These are phyloP conservation scores for Leccinum disarticulatum DNA, from an alignment of 768 basidiomycete genomes.

Conservation along the genomic window DNA sequence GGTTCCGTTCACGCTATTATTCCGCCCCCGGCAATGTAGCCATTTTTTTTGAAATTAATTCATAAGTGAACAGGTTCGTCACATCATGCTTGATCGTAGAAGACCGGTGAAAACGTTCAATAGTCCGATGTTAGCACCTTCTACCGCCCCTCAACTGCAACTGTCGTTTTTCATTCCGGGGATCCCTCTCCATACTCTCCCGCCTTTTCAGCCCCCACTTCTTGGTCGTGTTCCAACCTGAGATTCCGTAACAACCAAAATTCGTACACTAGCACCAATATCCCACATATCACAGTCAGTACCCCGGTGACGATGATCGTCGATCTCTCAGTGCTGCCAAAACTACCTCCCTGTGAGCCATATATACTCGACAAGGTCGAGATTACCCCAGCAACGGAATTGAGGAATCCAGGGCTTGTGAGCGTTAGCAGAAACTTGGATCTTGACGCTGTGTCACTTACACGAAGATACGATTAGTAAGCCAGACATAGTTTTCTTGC, in stretches of 20 bases:
- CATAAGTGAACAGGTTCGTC: neutral
- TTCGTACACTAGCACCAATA: slow-evolving; percentile 41
- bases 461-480: slow-evolving; percentile 57
- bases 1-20: slow-evolving; percentile 1
- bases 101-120: neutral
- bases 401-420: slow-evolving; percentile 53
- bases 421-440: neutral
- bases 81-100: neutral
- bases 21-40: neutral
- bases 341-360: slow-evolving; percentile 46
- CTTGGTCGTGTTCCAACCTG: slow-evolving; percentile 41
- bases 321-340: slow-evolving; percentile 42
- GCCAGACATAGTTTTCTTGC: slow-evolving; percentile 59
- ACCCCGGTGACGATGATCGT: slow-evolving; percentile 49
- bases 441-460: slow-evolving; percentile 28
- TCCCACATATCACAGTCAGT: slow-evolving; percentile 41
- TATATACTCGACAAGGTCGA: slow-evolving; percentile 54
- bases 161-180: slow-evolving; percentile 12
- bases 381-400: slow-evolving; percentile 55
- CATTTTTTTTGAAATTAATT: neutral
- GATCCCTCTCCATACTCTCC: slow-evolving; percentile 48
- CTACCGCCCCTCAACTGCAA: neutral
- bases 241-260: slow-evolving; percentile 46
- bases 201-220: slow-evolving; percentile 42
- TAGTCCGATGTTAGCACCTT: neutral